These are phyloP conservation scores for Mycosarcoma mackinlayi DNA, from an alignment of 1,284 basidiomycete species.

Conservation along the genomic window DNA sequence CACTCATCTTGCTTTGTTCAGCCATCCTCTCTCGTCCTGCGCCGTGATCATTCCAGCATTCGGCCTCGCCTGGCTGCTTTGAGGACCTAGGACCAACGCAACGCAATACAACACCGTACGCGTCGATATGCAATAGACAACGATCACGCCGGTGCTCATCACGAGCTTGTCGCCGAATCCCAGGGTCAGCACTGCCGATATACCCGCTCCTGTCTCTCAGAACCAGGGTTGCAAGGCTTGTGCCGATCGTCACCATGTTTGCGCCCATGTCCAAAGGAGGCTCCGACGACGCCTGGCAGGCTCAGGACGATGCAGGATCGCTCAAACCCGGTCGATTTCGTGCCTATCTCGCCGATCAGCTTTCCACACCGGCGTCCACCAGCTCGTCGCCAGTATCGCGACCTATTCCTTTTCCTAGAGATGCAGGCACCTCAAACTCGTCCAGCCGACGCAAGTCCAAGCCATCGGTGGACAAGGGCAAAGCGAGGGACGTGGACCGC, in stretches of 20 bases:
- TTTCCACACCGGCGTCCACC: constrained; percentile 7
- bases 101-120: too few species aligned
- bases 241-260: constrained; percentile 28
- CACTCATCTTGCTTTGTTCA: too few species aligned
- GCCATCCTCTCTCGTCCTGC: not conserved
- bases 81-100: too few species aligned
- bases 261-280: constrained; percentile 52
- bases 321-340: constrained; percentile 51
- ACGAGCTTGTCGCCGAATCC: not conserved
- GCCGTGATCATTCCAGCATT: not conserved
- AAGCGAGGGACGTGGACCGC: constrained; percentile 19
- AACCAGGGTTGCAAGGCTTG: not conserved
- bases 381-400: constrained; percentile 13
- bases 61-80: too few species aligned
- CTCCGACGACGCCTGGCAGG: constrained; percentile 50
- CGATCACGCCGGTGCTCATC: not conserved
- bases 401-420: constrained; percentile 34
- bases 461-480: constrained; percentile 26
- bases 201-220: not conserved
- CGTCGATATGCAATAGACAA: not conserved
- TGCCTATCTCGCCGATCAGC: constrained; percentile 48
- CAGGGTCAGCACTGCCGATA: not conserved
- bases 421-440: constrained; percentile 2
- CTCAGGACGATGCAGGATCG: constrained; percentile 47
- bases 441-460: constrained; percentile 14